phyloP scores from a whole-genome alignment of 352 stramenopile species.

The Globisporangium paddicum region DNA sequence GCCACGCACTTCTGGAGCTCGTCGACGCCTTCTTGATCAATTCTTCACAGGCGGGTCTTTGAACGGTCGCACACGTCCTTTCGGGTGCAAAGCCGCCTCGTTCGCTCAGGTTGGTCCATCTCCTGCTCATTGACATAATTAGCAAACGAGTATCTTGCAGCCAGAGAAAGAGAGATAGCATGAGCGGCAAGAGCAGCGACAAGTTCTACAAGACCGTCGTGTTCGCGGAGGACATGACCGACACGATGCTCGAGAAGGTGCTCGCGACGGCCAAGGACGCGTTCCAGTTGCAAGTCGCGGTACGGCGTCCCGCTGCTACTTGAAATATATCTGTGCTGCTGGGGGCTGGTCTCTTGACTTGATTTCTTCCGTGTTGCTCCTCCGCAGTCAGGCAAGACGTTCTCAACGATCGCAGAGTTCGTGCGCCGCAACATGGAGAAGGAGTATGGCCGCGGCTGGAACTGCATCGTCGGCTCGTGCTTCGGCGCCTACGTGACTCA shows the following conservation, averaged over 20 bases:
- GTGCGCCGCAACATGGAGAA: slow-evolving; percentile 92
- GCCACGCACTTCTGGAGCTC: too few relatives aligned
- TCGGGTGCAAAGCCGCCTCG: not conserved
- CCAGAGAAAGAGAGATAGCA: slow-evolving; percentile 1
- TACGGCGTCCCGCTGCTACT: slow-evolving; percentile 15
- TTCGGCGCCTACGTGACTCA: slow-evolving; percentile 94
- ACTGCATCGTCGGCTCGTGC: slow-evolving; percentile 88
- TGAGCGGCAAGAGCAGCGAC: slow-evolving; percentile 68
- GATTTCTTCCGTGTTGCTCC: not conserved
- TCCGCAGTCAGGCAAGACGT: slow-evolving; percentile 85
- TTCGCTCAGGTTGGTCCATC: not conserved
- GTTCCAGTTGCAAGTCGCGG: slow-evolving; percentile 88
- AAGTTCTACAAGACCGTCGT: slow-evolving; percentile 91
- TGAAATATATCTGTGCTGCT: not conserved
- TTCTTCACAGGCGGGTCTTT: not conserved
- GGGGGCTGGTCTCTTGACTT: not conserved
- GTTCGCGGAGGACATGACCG: slow-evolving; percentile 94
- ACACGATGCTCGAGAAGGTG: slow-evolving; percentile 91
- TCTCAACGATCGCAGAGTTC: slow-evolving; percentile 89
- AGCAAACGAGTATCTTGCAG: not conserved
- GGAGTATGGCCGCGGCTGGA: slow-evolving; percentile 90
- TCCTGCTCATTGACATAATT: not conserved
- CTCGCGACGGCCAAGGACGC: slow-evolving; percentile 86
- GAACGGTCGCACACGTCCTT: not conserved
- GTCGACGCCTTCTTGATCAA: not conserved